Evolutionary conservation across 768 basidiomycete species (phyloP), one percentile per base, ranked within the genome.

Genomic region (Sutorius australiensis): DNA sequence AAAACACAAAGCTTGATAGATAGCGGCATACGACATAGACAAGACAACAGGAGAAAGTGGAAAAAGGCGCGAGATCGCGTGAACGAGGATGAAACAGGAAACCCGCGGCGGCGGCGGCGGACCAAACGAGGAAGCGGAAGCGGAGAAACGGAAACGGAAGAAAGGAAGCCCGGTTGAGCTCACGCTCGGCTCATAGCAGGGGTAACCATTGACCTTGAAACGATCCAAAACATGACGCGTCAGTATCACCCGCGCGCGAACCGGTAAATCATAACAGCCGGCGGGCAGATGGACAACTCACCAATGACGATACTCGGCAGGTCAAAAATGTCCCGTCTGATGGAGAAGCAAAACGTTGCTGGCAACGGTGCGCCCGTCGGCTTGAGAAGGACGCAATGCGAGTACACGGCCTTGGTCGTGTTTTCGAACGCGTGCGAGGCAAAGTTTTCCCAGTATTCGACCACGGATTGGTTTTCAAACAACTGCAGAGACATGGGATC

Each of bases 361-460:
- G 92, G 89, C 27, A 98, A 83, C 2, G 91, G 90, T 3, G 84
- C 81, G 14, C 92, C 90, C 27, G 80, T 80, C 6, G 90, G 89
- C 67, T 94, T 93, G 57, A 95, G 79, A 40, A 97, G 70, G 30
- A 93, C 89, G 56, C 92, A 94, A 62, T 94, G 89, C 53, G 91
- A 89, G 69, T 93, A 95, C 48, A 98, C 92, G 2, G 92, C 91
- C 72, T 93, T 93, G 34, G 93, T 92, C 47, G 94, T 92, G 72
- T 94, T 97, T 69, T 99, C 95, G 63, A 99, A 99, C 7, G 97
- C 95, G 70, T 98, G 93, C 46, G 87, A 84, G 27, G 92, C 92
- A 68, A 98, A 98, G 70, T 90, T 92, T 72, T 98, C 97, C 87
- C 90, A 94, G 68, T 93, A 94, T 67, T 93, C 89, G 47, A 97